Conservation (phyloP, 345 rosid genomes). For the Corymbia maculata region DNA sequence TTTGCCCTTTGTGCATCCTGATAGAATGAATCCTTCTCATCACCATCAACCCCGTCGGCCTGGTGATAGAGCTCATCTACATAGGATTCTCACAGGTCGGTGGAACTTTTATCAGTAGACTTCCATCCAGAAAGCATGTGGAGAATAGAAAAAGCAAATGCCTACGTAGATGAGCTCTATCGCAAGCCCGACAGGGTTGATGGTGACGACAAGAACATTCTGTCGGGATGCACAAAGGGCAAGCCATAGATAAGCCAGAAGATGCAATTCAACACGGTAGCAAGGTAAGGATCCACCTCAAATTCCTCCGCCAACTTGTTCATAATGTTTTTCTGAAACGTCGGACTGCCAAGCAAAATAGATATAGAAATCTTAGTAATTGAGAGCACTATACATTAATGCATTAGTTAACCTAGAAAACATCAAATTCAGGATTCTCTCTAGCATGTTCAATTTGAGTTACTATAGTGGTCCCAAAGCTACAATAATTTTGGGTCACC, state of each 20-base stretch:
- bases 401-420: not conserved
- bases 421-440: too few relatives aligned
- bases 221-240: slow-evolving; percentile 26
- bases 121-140: not conserved
- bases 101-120: too few relatives aligned
- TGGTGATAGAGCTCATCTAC: too few relatives aligned
- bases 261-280: slow-evolving; percentile 24
- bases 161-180: slow-evolving; percentile 16
- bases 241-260: slow-evolving; percentile 34
- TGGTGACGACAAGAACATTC: slow-evolving; percentile 25
- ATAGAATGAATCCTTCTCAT: too few relatives aligned
- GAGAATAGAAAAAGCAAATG: slow-evolving; percentile 13
- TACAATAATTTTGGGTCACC: too few relatives aligned
- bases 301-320: slow-evolving; percentile 29
- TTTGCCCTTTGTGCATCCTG: too few relatives aligned
- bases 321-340: slow-evolving; percentile 20
- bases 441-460: too few relatives aligned
- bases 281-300: slow-evolving; percentile 27
- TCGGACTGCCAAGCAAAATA: slow-evolving; percentile 18
- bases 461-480: too few relatives aligned
- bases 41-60: too few relatives aligned
- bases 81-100: too few relatives aligned
- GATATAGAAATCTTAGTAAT: not conserved
- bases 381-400: not conserved
- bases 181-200: slow-evolving; percentile 18